Conservation (phyloP, 1,139 yeast species). For the Taphrina populina region DNA sequence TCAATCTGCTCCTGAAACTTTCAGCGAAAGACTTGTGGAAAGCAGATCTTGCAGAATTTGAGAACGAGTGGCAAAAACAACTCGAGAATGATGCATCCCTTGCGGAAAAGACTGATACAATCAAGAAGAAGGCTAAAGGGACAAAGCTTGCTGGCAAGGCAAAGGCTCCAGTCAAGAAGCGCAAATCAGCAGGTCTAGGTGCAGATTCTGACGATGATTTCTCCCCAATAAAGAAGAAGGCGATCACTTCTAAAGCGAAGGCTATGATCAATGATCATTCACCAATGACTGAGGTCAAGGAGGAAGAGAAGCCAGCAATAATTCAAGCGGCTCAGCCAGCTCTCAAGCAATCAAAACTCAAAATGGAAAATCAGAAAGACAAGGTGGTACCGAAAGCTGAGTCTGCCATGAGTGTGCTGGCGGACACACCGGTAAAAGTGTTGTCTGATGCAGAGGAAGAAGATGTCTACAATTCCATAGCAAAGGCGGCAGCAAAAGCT, state of each 20-base stretch:
- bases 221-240: constrained; percentile 21
- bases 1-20: constrained; percentile 62
- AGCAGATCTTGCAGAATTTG: constrained; percentile 72
- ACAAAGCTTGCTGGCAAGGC: constrained; percentile 39
- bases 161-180: constrained; percentile 39
- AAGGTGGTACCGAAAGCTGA: constrained; percentile 1
- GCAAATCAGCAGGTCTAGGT: constrained; percentile 35
- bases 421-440: constrained; percentile 10
- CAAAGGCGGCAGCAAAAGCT: constrained; percentile 13
- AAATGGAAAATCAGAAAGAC: not conserved
- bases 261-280: not conserved
- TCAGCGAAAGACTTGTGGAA: constrained; percentile 89
- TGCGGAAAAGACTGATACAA: constrained; percentile 43
- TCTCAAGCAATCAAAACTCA: not conserved
- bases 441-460: constrained; percentile 28
- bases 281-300: constrained; percentile 2
- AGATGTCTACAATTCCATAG: constrained; percentile 24
- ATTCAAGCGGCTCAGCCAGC: too few relatives aligned
- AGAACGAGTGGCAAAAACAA: constrained; percentile 65
- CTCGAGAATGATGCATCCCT: constrained; percentile 55
- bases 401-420: not conserved
- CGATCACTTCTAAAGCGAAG: not conserved
- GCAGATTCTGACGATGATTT: constrained; percentile 37
- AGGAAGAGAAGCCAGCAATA: not conserved
- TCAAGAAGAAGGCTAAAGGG: constrained; percentile 27